Percentiles rank a stretch among this genome's conserved stretches.
phyloP scores from a whole-genome alignment of 129 eudicot species.

The Centrapalus pauciflorus region DNA sequence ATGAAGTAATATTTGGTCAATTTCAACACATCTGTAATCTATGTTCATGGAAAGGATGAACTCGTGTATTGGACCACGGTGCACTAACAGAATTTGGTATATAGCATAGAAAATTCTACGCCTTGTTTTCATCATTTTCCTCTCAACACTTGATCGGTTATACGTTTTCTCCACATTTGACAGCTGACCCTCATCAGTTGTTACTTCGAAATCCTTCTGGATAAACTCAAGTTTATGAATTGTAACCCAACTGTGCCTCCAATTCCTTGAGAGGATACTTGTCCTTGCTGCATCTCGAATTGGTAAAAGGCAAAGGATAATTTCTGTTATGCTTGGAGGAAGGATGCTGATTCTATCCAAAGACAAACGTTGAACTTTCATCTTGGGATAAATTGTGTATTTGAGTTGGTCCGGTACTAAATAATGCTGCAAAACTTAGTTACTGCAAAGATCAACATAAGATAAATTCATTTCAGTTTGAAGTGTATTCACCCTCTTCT shows the following conservation, averaged over 20 bases:
- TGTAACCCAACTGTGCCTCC: constrained; percentile 17
- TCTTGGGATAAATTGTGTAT: not conserved
- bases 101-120: not conserved
- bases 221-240: constrained; percentile 2
- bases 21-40: not conserved
- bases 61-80: constrained; percentile 5
- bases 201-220: not conserved
- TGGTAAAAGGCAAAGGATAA: constrained; percentile 1
- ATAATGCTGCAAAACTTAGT: not conserved
- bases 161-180: not conserved
- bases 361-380: not conserved
- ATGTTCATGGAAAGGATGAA: not conserved
- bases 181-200: not conserved
- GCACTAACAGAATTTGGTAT: constrained; percentile 5
- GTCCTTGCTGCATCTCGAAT: constrained; percentile 4
- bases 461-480: too few relatives aligned
- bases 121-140: not conserved
- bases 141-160: not conserved
- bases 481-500: too few relatives aligned
- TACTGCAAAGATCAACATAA: too few relatives aligned
- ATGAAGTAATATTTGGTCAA: not conserved
- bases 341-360: constrained; percentile 9
- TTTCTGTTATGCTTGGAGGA: constrained; percentile 13
- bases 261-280: constrained; percentile 10
- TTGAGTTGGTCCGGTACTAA: too few relatives aligned